Base-by-base conservation (phyloP, 2,329 filamentous ascomycete genomes). In the Aaosphaeria arxii region DNA sequence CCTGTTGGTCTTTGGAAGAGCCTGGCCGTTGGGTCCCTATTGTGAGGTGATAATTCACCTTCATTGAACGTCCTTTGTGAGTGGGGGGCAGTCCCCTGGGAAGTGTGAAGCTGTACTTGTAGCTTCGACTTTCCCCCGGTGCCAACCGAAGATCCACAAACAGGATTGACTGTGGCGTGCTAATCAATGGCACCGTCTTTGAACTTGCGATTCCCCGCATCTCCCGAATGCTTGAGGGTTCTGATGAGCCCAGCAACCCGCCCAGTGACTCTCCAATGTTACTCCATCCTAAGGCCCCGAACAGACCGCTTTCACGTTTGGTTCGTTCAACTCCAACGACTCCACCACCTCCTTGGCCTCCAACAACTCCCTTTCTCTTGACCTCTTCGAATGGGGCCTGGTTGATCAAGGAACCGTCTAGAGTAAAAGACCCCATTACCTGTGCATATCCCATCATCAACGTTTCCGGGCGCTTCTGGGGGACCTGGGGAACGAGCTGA, bases 391-490 rank as follows among this genome's bases (percentile, higher is more conserved):
- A 99, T 0, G 89, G 89, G 0, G 84, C 84, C 36, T 95, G 85
- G 60, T 95, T 92, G 50, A 99, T 85, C 24, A 99, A 75, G 1
- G 94, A 96, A 0, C 91, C 91, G 64, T 99, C 94, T 5, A 99
- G 74, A 0, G 85, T 90, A 59, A 99, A 99, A 0, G 89, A 91
- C 4, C 94, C 94, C 69, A 90, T 88, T 2, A 97, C 83, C 61
- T 99, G 94, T 3, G 89, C 92, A 71, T 95, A 99, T 0, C 91
- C 94, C 94, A 99, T 99, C 84, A 99, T 95, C 46, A 99, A 74
- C 1, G 87, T 86, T 66, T 97, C 91, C 1, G 89, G 84, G 76
- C 62, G 58, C 53, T 59, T 62, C 29, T 59, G 59, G n/a, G 48
- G 55, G 5, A 50, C 58, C 1, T 61, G 55, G 0, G 52, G 74